Conservation (phyloP, 495 filamentous ascomycete genomes). For the Trichocladium uniseriatum region DNA sequence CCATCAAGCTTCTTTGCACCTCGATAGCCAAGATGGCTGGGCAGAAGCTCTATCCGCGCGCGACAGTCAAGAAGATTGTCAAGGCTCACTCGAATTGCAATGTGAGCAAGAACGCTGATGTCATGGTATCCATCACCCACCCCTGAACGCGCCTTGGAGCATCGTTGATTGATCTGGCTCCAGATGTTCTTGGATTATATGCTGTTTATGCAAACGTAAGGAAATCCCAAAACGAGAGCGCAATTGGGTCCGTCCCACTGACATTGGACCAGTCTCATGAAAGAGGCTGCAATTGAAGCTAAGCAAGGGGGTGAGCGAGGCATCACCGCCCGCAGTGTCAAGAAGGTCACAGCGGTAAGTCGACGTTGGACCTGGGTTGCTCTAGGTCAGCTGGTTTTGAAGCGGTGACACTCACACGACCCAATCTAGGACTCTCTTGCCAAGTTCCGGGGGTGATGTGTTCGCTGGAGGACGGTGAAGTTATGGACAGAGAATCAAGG, state of each 20-base stretch:
- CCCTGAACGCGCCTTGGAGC: no score
- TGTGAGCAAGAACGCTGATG: slow-evolving; percentile 78
- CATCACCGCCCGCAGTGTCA: slow-evolving; percentile 63
- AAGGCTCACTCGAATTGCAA: slow-evolving; percentile 77
- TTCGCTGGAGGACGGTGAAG: no score
- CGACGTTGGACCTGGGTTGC: neutral
- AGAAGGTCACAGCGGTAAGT: slow-evolving; percentile 67
- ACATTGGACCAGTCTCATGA: slow-evolving; percentile 55
- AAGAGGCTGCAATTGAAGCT: slow-evolving; percentile 68
- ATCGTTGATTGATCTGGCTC: no score
- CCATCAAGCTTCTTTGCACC: no score
- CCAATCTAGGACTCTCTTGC: slow-evolving; percentile 53
- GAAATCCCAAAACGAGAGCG: slow-evolving; percentile 9
- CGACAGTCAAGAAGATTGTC: slow-evolving; percentile 75
- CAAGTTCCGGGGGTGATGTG: slow-evolving; percentile 68
- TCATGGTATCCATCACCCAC: slow-evolving; percentile 50
- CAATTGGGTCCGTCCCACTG: neutral
- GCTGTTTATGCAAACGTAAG: slow-evolving; percentile 82
- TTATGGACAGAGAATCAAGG: no score
- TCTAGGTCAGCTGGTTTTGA: no score
- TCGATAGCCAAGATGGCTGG: slow-evolving; percentile 39
- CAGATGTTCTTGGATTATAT: slow-evolving; percentile 86
- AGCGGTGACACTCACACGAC: slow-evolving; percentile 7
- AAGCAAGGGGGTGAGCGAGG: slow-evolving; percentile 64
- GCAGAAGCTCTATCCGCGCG: slow-evolving; percentile 75